Evolutionary conservation across 352 stramenopile species (phyloP), one percentile per base, ranked within the genome.

Genomic region (Phytophthora macrochlamydospora): DNA sequence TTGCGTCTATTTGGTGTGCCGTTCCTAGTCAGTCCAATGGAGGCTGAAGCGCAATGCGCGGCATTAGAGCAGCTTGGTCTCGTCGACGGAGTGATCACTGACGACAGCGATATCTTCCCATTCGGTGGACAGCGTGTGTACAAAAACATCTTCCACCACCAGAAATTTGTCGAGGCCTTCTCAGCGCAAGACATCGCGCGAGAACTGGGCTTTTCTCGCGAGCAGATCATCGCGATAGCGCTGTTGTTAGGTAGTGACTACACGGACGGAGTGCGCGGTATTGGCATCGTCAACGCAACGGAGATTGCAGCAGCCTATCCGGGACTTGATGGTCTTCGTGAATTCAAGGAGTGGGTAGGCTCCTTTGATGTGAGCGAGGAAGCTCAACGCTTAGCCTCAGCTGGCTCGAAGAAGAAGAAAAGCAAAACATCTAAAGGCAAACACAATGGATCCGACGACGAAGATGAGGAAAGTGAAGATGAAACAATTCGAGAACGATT

Each of bases 81-180:
- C 3, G 98, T 99, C 4, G 89, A 99, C 71, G 98, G 98, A 3
- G 95, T 99, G 51, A 97, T 99, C 45, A 99, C 97, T 1, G 97
- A 99, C 65, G 98, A 99, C 76, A 98, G 88, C 53, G 88, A 96
- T 61, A 94, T 96, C 35, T 96, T 96, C 53, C 79, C 83, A 7
- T 99, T 99, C 74, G 98, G 98, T 13, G 97, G 90, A 12, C 74
- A 86, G 44, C 83, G 71, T 30, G 89, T 99, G 14, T 99, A 99
- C 83, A 98, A 98, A 67, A 99, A 99, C 73, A 99, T 99, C 68
- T 99, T 99, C 64, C 94, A 99, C 60, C 94, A 99, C 61, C 88
- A 98, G 56, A 99, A 99, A 67, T 99, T 98, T 75, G 98, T 99
- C 8, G 97, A 99, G 81, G 97, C 91, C 2, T 99, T 99, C 74